phyloP scores from a whole-genome alignment of 352 stramenopile genomes.

The Phytophthora palmivora region DNA sequence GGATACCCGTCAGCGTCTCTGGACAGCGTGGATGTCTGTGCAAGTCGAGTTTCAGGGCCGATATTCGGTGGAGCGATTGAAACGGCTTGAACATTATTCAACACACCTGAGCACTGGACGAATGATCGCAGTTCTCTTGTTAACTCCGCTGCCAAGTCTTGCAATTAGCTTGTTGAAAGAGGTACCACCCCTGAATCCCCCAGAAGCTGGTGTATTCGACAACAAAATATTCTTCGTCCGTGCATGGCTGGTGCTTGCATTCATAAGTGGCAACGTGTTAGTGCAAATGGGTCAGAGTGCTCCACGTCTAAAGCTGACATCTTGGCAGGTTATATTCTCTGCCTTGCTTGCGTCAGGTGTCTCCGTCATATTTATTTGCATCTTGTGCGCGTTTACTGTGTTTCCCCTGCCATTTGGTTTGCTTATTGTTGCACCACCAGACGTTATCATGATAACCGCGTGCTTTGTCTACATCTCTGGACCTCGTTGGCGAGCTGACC shows the following conservation, averaged over 20 bases:
- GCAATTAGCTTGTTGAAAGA: slow-evolving; percentile 27
- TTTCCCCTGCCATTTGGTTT: slow-evolving; percentile 55
- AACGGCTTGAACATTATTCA: slow-evolving; percentile 10
- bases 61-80: slow-evolving; percentile 36
- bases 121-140: slow-evolving; percentile 10
- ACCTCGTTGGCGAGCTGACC: slow-evolving; percentile 13
- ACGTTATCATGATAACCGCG: slow-evolving; percentile 3
- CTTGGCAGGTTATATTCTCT: slow-evolving; percentile 8
- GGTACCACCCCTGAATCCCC: slow-evolving; percentile 15
- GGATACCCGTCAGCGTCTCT: background rate
- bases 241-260: slow-evolving; percentile 17
- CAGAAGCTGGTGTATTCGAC: slow-evolving; percentile 19
- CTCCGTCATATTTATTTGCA: slow-evolving; percentile 9
- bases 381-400: slow-evolving; percentile 24
- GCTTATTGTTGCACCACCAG: slow-evolving; percentile 21
- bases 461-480: slow-evolving; percentile 31
- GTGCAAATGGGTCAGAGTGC: slow-evolving; percentile 29
- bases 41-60: slow-evolving; percentile 40
- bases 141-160: slow-evolving; percentile 27
- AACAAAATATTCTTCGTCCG: slow-evolving; percentile 28
- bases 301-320: slow-evolving; percentile 21
- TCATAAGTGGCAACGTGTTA: slow-evolving; percentile 22
- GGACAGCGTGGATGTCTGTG: slow-evolving; percentile 23
- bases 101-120: slow-evolving; percentile 1
- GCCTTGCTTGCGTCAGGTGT: slow-evolving; percentile 11